phyloP scores from a whole-genome alignment of 208 protist genomes.

The Leptomonas seymouri region DNA sequence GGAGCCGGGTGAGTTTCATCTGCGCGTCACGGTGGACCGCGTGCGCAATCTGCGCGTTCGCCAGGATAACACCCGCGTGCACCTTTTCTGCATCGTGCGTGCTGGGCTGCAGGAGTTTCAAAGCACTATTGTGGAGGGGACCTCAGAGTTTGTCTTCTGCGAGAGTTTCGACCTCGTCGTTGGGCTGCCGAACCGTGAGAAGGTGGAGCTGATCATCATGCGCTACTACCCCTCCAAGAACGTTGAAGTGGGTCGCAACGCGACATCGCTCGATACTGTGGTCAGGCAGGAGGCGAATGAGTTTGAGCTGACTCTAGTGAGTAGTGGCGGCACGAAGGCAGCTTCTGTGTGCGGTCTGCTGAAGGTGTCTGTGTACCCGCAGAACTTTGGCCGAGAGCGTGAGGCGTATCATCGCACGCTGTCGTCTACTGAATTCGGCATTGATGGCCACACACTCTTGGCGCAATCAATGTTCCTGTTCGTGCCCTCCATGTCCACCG shows the following conservation, averaged over 20 bases:
- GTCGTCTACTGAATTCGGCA: slow-evolving; percentile 22
- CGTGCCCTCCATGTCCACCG: neutral
- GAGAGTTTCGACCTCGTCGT: slow-evolving; percentile 68
- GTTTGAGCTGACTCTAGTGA: slow-evolving; percentile 60
- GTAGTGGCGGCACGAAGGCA: slow-evolving; percentile 38
- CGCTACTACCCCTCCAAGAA: slow-evolving; percentile 30
- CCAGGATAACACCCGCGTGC: slow-evolving; percentile 8
- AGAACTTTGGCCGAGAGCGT: slow-evolving; percentile 31
- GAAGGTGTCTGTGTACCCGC: slow-evolving; percentile 51
- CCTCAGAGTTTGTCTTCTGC: slow-evolving; percentile 57
- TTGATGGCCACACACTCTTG: slow-evolving; percentile 14
- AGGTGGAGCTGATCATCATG: slow-evolving; percentile 67
- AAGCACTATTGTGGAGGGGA: slow-evolving; percentile 49
- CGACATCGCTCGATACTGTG: slow-evolving; percentile 44
- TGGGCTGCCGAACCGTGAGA: slow-evolving; percentile 68
- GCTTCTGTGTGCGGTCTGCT: slow-evolving; percentile 50
- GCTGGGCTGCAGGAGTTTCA: slow-evolving; percentile 60
- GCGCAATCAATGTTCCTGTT: slow-evolving; percentile 23
- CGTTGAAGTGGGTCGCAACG: slow-evolving; percentile 62
- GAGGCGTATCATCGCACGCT: slow-evolving; percentile 13
- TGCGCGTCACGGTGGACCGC: slow-evolving; percentile 55
- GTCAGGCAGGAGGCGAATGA: slow-evolving; percentile 30
- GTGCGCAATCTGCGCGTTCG: slow-evolving; percentile 36
- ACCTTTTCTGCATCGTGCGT: slow-evolving; percentile 51
- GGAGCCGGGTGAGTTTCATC: slow-evolving; percentile 62